These are phyloP conservation scores for Monilinia fructigena DNA, from an alignment of 2,329 filamentous ascomycete species.

Conservation along the genomic window DNA sequence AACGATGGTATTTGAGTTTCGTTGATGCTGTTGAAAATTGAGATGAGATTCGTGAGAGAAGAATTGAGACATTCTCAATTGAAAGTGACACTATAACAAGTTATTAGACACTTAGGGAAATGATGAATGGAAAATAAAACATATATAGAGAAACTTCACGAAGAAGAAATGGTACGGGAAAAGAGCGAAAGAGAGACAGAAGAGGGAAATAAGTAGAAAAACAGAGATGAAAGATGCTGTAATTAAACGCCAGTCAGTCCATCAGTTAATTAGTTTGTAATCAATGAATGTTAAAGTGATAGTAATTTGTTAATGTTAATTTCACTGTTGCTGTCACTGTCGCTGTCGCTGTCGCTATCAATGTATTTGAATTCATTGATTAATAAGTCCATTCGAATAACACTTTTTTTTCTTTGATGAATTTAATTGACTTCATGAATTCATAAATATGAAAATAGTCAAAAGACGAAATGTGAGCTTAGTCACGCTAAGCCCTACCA, in stretches of 20 bases:
- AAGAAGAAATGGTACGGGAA: not conserved
- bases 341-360: no score
- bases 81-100: not conserved
- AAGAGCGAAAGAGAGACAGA: not conserved
- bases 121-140: not conserved
- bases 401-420: no score
- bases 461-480: not conserved
- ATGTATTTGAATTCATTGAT: not conserved
- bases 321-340: not conserved
- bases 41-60: constrained; percentile 21
- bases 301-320: constrained; percentile 1
- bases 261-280: constrained; percentile 3
- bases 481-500: not conserved
- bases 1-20: constrained; percentile 29
- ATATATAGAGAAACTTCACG: not conserved
- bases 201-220: constrained; percentile 2
- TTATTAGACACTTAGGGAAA: not conserved
- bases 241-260: constrained; percentile 4
- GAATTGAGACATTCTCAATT: constrained; percentile 30
- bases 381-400: no score
- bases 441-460: not conserved
- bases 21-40: constrained; percentile 22
- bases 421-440: not conserved
- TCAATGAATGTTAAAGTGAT: constrained; percentile 18
- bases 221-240: not conserved